phyloP scores from a whole-genome alignment of 148 eudicot genomes.

The Vaccinium vitisidaea region DNA sequence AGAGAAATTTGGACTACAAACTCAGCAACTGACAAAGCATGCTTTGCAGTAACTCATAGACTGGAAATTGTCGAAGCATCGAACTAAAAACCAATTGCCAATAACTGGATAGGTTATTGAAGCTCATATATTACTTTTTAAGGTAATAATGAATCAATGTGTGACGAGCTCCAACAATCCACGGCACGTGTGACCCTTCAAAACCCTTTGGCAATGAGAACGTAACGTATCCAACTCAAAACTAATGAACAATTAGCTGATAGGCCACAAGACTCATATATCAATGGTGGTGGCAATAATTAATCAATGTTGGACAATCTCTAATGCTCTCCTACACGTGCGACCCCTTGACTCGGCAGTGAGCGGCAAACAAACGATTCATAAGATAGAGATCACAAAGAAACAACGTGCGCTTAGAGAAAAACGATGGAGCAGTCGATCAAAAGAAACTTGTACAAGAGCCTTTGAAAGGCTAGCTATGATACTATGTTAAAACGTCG shows the following conservation, averaged over 20 bases:
- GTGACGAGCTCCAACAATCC: neutral
- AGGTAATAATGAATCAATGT: neutral
- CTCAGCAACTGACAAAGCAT: neutral
- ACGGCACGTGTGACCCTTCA: neutral
- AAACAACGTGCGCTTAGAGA: too few relatives aligned
- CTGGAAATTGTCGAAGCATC: neutral
- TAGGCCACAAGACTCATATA: too few relatives aligned
- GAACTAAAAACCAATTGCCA: neutral
- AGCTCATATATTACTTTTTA: neutral
- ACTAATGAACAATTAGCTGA: neutral
- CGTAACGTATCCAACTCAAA: too few relatives aligned
- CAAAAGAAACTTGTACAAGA: too few relatives aligned
- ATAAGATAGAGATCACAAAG: too few relatives aligned
- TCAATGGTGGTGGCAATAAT: neutral
- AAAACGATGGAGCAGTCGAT: too few relatives aligned
- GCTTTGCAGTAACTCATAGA: neutral
- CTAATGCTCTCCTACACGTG: too few relatives aligned
- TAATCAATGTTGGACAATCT: neutral
- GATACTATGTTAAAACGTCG: too few relatives aligned
- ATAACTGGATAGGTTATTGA: neutral
- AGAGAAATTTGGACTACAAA: neutral
- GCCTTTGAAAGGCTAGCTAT: too few relatives aligned
- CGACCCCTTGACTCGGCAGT: too few relatives aligned
- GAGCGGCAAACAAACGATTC: too few relatives aligned
- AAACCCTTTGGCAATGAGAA: too few relatives aligned